Evolutionary conservation across 139 green algal species (phyloP), one percentile per base, ranked within the genome.

Genomic region (Raphidocelis subcapitata): DNA sequence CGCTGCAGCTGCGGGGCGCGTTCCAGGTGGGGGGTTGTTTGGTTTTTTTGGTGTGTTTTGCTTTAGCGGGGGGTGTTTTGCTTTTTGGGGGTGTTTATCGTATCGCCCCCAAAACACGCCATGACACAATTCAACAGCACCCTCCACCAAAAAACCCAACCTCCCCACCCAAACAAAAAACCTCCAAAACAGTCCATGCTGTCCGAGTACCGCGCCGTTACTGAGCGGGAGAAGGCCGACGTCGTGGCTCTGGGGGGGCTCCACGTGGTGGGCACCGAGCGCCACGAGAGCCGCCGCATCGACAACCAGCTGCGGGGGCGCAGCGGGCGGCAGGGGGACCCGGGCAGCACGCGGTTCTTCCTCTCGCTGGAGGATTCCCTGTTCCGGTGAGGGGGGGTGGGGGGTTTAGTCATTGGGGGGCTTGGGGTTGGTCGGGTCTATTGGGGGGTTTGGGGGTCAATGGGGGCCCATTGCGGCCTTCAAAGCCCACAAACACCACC

Each of bases 241-340:
- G 87, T 92, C 55, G 75, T 93, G 36, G 63, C 64, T 20, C 82
- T 97, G 55, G 95, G 95, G 23, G 95, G 95, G 0, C 82, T 99
- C 65, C 94, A 98, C 79, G 95, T 99, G 18, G 80, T 99, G 29
- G 95, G 96, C 65, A 99, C 96, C 20, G 94, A 99, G 81, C 80
- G 95, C 5, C 95, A 99, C 76, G 96, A 99, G 84, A 94, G 85
- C 0, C 82, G 95, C 4, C 92, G 96, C 62, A 96, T 99, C 74
- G 96, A 99, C 87, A 99, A 99, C 85, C 95, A 99, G 91, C 84
- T 98, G 65, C 84, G 89, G 31, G 92, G 91, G 0, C 82, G 92
- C 29, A 85, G 79, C 36, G 91, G 91, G 10, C 73, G 92, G 76
- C 82, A 98, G 80, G 95, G 95, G 5, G 95, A 99, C 82, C 90